Evolutionary conservation across 331 rosid species (phyloP).

Genomic region (Pyrus hybrid): DNA sequence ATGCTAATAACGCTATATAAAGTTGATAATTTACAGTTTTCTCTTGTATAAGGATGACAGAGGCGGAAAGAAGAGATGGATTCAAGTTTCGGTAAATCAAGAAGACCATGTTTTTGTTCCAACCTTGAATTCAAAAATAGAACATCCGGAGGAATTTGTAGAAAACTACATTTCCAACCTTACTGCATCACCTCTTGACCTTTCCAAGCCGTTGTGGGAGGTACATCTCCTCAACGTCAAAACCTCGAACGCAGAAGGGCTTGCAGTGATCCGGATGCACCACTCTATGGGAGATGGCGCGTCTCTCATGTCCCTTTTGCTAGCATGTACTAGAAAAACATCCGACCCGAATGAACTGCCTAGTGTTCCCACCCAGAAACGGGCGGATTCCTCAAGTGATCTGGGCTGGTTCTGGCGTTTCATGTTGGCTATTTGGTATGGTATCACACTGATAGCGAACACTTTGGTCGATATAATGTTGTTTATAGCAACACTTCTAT

Average conservation of each 20-base stretch:
- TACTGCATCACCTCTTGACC: constrained; percentile 42
- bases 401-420: constrained; percentile 9
- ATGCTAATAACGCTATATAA: not conserved
- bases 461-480: constrained; percentile 31
- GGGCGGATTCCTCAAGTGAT: not conserved
- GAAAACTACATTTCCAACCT: constrained; percentile 49
- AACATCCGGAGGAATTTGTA: constrained; percentile 37
- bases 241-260: constrained; percentile 41
- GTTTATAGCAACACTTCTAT: constrained; percentile 32
- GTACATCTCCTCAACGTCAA: constrained; percentile 54
- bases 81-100: constrained; percentile 27
- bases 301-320: constrained; percentile 62
- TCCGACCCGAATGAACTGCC: constrained; percentile 46
- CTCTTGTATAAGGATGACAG: not conserved
- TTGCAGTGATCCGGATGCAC: constrained; percentile 45
- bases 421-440: constrained; percentile 22
- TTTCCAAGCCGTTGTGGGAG: constrained; percentile 66
- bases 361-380: constrained; percentile 21
- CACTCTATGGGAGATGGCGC: constrained; percentile 74
- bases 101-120: constrained; percentile 49
- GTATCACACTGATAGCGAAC: constrained; percentile 29
- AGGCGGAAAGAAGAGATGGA: constrained; percentile 33
- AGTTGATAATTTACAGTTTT: not conserved
- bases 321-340: constrained; percentile 47
- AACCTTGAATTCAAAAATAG: constrained; percentile 19